Evolutionary conservation across 306 rosid genomes (phyloP), one percentile per base, ranked within the genome.

Genomic region (Cucurbita ficifolia): DNA sequence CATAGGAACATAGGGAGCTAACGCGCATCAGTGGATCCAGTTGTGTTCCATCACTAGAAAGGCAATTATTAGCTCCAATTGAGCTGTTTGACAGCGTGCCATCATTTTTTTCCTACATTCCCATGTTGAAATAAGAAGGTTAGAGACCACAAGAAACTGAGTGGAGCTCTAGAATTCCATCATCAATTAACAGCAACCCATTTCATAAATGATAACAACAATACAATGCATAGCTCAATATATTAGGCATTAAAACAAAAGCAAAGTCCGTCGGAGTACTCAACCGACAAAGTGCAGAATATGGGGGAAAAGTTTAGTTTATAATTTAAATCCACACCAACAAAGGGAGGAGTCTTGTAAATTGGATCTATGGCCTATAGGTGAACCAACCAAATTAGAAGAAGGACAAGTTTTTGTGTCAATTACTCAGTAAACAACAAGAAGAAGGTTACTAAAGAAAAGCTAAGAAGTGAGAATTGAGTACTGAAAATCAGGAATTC

Each of bases 71-170:
- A 62, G 55, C 84, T 45, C 59, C 36, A 73, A 43, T 45, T 45
- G 76, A 76, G 46, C 79, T 61, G 55, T 81, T 79, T 19, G 86
- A 81, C 67, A 78, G 81, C 5, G 81, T 52, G 78, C 73, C 80
- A 71, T 86, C 90, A 56, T 65, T 77, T 76, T 84, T 86, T 57
- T 79, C 85, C 91, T 89, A 78, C 81, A 82, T 76, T 57, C 86
- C 86, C 85, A 69, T 24, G 35, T 35, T 39, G 72, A 39, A 36
- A 39, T n/a, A 58, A 52, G 69, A 17, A 78, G 72, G 70, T 75
- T 6, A 76, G 60, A 75, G 76, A 18, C 50, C 35, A 51, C 10
- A 52, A 18, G 48, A 54, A 38, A 18, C 45, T 7, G 19, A 18
- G 29, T 7, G 50, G 8, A 70, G 45, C 74, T 68, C 6, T 16